Conservation (phyloP, 2,329 filamentous ascomycete species). For the Cordyceps cicadae region DNA sequence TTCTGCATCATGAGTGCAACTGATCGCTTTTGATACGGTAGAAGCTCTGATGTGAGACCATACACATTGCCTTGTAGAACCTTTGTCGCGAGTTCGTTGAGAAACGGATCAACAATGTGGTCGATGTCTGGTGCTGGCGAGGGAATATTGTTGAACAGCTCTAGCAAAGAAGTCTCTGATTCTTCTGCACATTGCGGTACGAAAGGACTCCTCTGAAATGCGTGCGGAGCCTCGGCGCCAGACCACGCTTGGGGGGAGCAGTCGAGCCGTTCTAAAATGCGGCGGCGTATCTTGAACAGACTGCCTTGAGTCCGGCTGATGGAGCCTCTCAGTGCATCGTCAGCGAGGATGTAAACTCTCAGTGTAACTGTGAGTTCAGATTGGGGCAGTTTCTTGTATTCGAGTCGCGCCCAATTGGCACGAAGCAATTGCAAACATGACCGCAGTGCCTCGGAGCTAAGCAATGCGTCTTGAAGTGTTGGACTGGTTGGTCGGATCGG, state of each 20-base stretch:
- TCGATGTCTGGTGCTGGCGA: slow-evolving; percentile 54
- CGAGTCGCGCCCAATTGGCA: slow-evolving; percentile 36
- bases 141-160: slow-evolving; percentile 65
- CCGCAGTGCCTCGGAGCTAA: slow-evolving; percentile 19
- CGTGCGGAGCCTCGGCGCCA: slow-evolving; percentile 27
- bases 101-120: slow-evolving; percentile 39
- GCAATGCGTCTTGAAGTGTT: slow-evolving; percentile 22
- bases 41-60: slow-evolving; percentile 58
- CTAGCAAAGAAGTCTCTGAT: slow-evolving; percentile 44
- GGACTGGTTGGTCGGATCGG: slow-evolving; percentile 9
- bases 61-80: slow-evolving; percentile 44
- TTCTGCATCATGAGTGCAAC: slow-evolving; percentile 77
- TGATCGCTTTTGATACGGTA: slow-evolving; percentile 72
- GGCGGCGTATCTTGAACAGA: slow-evolving; percentile 37
- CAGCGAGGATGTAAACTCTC: slow-evolving; percentile 56
- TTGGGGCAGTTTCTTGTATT: slow-evolving; percentile 23
- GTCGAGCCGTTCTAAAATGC: slow-evolving; percentile 46
- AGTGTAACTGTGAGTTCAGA: slow-evolving; percentile 24
- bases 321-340: slow-evolving; percentile 49
- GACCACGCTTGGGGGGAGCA: slow-evolving; percentile 48
- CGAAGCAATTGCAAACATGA: slow-evolving; percentile 24
- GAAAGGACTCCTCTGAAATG: slow-evolving; percentile 20
- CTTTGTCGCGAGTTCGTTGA: slow-evolving; percentile 44
- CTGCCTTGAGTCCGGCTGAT: slow-evolving; percentile 40
- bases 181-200: slow-evolving; percentile 20